Conservation (phyloP, 73 alveolate genomes). For the Stentor roeselii region DNA sequence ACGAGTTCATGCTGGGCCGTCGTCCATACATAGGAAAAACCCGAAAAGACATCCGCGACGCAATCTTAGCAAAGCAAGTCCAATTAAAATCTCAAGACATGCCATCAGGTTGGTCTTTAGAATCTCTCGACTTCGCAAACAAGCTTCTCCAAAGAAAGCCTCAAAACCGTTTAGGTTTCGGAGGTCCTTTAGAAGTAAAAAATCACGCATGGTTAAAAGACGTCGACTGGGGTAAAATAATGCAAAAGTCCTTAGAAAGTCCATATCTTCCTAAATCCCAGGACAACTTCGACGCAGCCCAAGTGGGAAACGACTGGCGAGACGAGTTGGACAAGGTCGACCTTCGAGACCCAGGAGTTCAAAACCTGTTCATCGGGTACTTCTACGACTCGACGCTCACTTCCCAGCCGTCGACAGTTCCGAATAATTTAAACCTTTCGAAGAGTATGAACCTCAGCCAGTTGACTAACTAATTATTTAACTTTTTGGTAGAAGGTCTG, state of each 20-base stretch:
- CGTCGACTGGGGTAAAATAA: conserved; percentile 81
- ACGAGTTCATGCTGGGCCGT: conserved; percentile 84
- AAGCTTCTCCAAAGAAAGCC: conserved; percentile 73
- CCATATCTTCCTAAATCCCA: conserved; percentile 80
- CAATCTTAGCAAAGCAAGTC: conserved; percentile 87
- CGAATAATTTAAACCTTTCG: not conserved
- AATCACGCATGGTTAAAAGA: conserved; percentile 94
- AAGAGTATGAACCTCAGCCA: not conserved
- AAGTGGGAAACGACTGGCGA: conserved; percentile 45
- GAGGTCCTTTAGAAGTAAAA: conserved; percentile 91
- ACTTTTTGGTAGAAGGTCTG: not conserved
- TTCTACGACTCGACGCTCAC: conserved; percentile 22
- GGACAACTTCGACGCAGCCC: conserved; percentile 50
- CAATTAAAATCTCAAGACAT: conserved; percentile 76
- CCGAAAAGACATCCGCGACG: conserved; percentile 94
- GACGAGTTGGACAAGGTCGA: conserved; percentile 33
- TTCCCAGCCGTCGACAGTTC: not conserved
- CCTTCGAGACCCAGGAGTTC: conserved; percentile 22
- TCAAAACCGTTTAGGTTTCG: conserved; percentile 79
- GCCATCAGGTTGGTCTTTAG: conserved; percentile 95
- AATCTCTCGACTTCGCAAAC: conserved; percentile 93
- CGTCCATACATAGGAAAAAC: conserved; percentile 94
- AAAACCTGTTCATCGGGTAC: conserved; percentile 29
- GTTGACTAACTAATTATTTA: not conserved
- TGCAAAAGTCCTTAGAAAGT: conserved; percentile 65